Percentiles rank a stretch among this genome's conserved stretches.
phyloP scores from a whole-genome alignment of 78 protist species.

The Creolimax fragrantissima region DNA sequence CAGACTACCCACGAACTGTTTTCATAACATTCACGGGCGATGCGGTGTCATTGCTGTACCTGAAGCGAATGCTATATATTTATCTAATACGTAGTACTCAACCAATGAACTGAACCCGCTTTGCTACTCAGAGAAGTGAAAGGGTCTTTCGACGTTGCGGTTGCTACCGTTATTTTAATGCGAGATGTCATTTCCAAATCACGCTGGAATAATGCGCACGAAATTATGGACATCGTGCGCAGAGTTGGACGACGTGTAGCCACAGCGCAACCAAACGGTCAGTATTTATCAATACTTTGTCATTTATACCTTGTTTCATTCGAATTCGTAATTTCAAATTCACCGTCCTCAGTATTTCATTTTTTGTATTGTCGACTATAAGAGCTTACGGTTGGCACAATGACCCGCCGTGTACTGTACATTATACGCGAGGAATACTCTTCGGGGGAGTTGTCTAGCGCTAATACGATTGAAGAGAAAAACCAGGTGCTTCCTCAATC shows the following conservation, averaged over 20 bases:
- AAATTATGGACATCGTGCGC: background rate
- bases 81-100: too few relatives aligned
- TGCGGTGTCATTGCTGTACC: too few relatives aligned
- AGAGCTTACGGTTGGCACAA: conserved; percentile 4
- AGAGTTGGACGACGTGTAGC: background rate
- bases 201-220: conserved; percentile 5
- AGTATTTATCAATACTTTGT: background rate
- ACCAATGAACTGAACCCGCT: background rate
- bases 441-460: background rate
- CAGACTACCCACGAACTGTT: too few relatives aligned
- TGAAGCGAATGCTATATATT: too few relatives aligned
- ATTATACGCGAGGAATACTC: conserved; percentile 11
- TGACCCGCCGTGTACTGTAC: conserved; percentile 20
- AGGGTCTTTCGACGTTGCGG: background rate
- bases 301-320: background rate
- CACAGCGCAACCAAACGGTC: background rate
- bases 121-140: background rate
- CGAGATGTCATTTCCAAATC: background rate
- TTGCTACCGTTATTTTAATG: background rate
- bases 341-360: background rate
- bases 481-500: too few relatives aligned
- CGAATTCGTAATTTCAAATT: background rate
- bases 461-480: too few relatives aligned
- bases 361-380: background rate
- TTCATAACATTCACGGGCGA: too few relatives aligned